These are phyloP conservation scores for Trichoderma guizhouense DNA, from an alignment of 2,329 filamentous ascomycete genomes.

Conservation along the genomic window DNA sequence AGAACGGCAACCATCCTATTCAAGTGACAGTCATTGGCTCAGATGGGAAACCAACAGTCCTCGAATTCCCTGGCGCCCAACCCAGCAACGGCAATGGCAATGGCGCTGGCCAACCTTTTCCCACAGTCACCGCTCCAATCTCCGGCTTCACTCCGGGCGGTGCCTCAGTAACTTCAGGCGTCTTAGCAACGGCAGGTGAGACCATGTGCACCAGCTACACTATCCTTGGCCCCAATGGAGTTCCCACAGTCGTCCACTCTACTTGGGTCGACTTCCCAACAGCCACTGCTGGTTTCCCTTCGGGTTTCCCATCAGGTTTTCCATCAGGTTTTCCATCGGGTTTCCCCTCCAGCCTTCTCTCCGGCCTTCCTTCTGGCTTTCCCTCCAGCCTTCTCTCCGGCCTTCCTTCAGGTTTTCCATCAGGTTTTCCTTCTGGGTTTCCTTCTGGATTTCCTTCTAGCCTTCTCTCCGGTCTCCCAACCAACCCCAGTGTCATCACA, in stretches of 20 bases:
- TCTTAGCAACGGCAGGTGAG: background rate
- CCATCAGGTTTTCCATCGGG: background rate
- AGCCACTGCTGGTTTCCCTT: background rate
- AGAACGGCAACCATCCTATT: background rate
- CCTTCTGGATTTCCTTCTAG: background rate
- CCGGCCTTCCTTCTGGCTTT: background rate
- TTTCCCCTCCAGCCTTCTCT: fast-evolving
- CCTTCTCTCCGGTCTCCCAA: background rate
- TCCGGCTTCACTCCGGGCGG: background rate
- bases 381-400: background rate
- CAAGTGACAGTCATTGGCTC: conserved; percentile 24
- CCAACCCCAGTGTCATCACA: conserved; percentile 1
- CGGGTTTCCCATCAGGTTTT: conserved; percentile 16
- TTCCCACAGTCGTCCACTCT: conserved; percentile 35
- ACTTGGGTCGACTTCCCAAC: conserved; percentile 29
- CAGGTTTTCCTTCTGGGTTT: background rate
- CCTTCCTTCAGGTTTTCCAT: background rate
- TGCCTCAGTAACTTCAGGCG: background rate
- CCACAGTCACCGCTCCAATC: background rate
- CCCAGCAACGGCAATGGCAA: conserved; percentile 12
- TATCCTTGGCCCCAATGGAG: conserved; percentile 32
- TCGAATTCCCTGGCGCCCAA: conserved; percentile 18
- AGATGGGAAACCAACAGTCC: conserved; percentile 29
- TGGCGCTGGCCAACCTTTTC: conserved; percentile 9
- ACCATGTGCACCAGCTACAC: conserved; percentile 26